Conservation (phyloP, 1,139 yeast genomes). For the Kodamaea sp. region DNA sequence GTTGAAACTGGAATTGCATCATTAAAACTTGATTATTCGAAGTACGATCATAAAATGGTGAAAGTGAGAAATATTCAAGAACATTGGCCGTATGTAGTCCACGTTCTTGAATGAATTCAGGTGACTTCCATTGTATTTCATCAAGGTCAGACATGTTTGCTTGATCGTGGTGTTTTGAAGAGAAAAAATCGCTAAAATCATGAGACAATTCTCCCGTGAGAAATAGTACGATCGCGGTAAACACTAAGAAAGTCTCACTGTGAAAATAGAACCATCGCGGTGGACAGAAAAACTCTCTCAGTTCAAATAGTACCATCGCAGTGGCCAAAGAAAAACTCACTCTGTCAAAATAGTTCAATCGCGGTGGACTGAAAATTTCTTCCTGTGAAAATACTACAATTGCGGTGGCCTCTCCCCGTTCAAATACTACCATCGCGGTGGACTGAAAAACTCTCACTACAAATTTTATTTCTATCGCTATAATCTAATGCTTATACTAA, state of each 20-base stretch:
- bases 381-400: background rate
- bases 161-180: background rate
- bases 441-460: no score
- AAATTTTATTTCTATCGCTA: no score
- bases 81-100: constrained; percentile 88
- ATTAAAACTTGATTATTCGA: constrained; percentile 91
- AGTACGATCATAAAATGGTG: constrained; percentile 92
- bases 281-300: background rate
- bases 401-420: background rate
- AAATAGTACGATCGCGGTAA: no score
- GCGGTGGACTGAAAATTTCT: no score
- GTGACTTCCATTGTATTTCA: constrained; percentile 95
- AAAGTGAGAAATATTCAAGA: constrained; percentile 84
- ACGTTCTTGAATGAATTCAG: constrained; percentile 91
- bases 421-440: no score
- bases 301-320: background rate
- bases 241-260: background rate
- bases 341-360: no score
- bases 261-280: background rate
- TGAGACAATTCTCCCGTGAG: background rate
- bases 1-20: constrained; percentile 92
- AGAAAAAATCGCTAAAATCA: background rate
- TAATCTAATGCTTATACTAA: background rate
- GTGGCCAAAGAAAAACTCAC: background rate
- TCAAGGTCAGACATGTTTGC: constrained; percentile 44